Evolutionary conservation across 164 flowering plant genomes (phyloP).

Genomic region (Stephania cephalantha): DNA sequence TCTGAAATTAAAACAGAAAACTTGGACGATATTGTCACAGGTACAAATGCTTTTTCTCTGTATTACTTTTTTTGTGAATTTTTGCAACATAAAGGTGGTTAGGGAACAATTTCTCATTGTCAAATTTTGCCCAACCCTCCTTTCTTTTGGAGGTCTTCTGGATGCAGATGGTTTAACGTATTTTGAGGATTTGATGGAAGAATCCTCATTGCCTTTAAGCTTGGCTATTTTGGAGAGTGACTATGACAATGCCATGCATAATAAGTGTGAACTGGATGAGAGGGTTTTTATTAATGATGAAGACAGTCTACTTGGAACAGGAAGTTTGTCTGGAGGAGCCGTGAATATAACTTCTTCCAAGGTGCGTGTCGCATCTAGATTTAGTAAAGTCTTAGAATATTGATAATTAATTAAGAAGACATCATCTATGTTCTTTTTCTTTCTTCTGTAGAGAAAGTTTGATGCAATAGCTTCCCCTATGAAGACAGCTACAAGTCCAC

Average conservation of each 20-base stretch:
- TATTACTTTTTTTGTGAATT: not conserved
- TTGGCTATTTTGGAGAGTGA: constrained; percentile 64
- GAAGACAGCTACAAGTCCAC: constrained; percentile 61
- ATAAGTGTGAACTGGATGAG: constrained; percentile 82
- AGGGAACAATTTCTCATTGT: not conserved
- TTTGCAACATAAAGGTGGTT: not conserved
- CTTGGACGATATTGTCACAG: constrained; percentile 52
- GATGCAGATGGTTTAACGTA: constrained; percentile 76
- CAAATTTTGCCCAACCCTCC: not conserved
- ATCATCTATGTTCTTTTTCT: not conserved
- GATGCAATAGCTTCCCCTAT: constrained; percentile 67
- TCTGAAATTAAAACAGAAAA: constrained; percentile 55
- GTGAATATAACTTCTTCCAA: constrained; percentile 47
- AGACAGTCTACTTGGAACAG: constrained; percentile 72
- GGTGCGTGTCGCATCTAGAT: constrained; percentile 38
- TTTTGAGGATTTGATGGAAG: constrained; percentile 76
- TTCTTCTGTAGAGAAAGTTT: constrained; percentile 55
- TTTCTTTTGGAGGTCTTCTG: constrained; percentile 1
- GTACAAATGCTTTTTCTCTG: constrained; percentile 24
- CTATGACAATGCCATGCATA: constrained; percentile 58
- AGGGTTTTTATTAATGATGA: constrained; percentile 74
- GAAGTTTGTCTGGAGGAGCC: constrained; percentile 81
- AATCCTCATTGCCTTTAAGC: constrained; percentile 50
- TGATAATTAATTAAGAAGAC: not conserved
- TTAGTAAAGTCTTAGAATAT: not conserved